phyloP scores from a whole-genome alignment of 2,329 filamentous ascomycete species.

The Aurifilum marmelostoma region DNA sequence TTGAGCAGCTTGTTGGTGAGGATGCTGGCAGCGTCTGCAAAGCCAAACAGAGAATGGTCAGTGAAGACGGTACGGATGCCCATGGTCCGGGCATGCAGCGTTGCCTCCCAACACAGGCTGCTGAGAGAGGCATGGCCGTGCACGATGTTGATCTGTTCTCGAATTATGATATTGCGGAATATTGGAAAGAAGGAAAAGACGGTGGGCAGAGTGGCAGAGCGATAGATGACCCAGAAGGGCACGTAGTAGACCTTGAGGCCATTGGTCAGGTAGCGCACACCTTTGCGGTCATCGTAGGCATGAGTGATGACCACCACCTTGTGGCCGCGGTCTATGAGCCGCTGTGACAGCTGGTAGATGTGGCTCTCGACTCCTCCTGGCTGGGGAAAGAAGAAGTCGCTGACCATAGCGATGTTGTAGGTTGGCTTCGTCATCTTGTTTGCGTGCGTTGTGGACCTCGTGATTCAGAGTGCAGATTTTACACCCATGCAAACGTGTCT shows the following conservation, averaged over 20 bases:
- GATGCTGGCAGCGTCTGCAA: constrained; percentile 94
- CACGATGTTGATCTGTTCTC: constrained; percentile 94
- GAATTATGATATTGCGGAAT: constrained; percentile 94
- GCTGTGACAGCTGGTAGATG: constrained; percentile 95
- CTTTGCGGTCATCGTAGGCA: constrained; percentile 87
- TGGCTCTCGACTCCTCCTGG: constrained; percentile 96
- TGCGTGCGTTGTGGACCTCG: background rate
- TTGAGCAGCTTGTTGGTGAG: constrained; percentile 96
- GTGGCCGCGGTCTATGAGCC: constrained; percentile 95
- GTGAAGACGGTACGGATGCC: constrained; percentile 94
- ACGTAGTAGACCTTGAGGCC: constrained; percentile 98
- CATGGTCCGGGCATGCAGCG: constrained; percentile 95
- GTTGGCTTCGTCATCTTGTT: constrained; percentile 56
- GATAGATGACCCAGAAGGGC: constrained; percentile 94
- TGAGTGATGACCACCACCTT: constrained; percentile 98
- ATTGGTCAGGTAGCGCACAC: constrained; percentile 93
- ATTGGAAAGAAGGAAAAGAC: constrained; percentile 98
- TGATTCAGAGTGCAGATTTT: too few relatives aligned
- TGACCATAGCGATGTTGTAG: constrained; percentile 85
- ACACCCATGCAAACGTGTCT: background rate
- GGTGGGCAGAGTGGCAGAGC: constrained; percentile 89
- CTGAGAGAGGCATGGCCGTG: constrained; percentile 96
- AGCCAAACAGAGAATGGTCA: constrained; percentile 95
- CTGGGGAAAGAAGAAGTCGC: constrained; percentile 99
- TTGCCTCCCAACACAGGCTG: constrained; percentile 91